These are phyloP conservation scores for Panicum hallii DNA, from an alignment of 202 grass and related monocot genomes.

Conservation along the genomic window DNA sequence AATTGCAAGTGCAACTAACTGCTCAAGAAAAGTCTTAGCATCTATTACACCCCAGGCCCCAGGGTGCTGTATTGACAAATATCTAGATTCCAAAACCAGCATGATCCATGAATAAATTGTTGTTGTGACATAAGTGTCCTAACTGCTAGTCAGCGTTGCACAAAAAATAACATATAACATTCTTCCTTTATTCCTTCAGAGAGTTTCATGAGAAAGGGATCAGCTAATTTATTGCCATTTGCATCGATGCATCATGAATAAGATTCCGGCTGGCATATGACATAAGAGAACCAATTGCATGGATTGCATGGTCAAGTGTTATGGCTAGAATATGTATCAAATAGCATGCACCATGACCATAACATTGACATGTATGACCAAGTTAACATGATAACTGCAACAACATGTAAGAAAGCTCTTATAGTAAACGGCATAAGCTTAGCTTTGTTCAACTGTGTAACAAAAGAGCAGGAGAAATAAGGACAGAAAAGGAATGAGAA, in stretches of 20 bases:
- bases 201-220: conserved; percentile 31
- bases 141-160: conserved; percentile 2
- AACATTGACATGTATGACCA: not conserved
- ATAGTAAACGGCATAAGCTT: conserved; percentile 22
- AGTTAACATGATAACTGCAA: conserved; percentile 19
- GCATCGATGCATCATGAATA: not conserved
- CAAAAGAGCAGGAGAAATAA: not conserved
- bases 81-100: not conserved
- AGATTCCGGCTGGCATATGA: not conserved
- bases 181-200: not conserved
- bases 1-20: conserved; percentile 21
- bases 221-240: conserved; percentile 12
- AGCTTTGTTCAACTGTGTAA: not conserved
- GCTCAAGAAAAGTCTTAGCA: conserved; percentile 13
- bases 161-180: conserved; percentile 9
- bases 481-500: not conserved
- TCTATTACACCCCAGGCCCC: not conserved
- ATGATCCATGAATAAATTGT: not conserved
- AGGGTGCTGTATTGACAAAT: not conserved
- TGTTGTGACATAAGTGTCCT: not conserved
- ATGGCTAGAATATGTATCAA: conserved; percentile 16
- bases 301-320: not conserved
- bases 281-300: not conserved
- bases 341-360: conserved; percentile 25
- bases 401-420: conserved; percentile 18